Base-by-base conservation (phyloP, 2,329 filamentous ascomycete species). In the Colletotrichum paranaense region DNA sequence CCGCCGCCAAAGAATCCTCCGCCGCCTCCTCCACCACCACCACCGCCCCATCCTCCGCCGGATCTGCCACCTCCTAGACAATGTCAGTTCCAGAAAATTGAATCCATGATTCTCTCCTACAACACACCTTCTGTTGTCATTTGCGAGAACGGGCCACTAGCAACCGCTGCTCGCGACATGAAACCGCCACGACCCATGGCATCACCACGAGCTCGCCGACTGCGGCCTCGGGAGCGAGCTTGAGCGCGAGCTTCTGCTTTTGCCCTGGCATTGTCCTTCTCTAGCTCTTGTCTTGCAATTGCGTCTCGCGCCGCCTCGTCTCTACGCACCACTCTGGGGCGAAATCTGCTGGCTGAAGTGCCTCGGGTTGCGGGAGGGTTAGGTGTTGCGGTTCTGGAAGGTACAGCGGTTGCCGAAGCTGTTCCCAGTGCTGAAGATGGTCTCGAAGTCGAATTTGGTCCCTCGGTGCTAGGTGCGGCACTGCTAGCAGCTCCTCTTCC, bases 261-360 rank as follows among this genome's bases (percentile, higher is more conserved):
- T 42, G 73, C 73, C 49, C 63, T 75, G 19, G 69, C 73, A 63
- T 75, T 82, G 2, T 84, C 83, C 74, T 86, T 86, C 70, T 84
- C 81, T 67, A 84, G 81, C 73, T 86, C 84, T 67, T 84, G 81
- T 14, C 84, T 81, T 58, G 87, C 87, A 11, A 88, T 79, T 63
- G 76, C 83, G 66, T 87, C 85, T 77, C 87, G 81, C 64, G 88
- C 86, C 7, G 84, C 83, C 68, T 88, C 86, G 79, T 88, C 86
- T 83, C 87, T 81, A 66, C 87, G 83, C 60, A 88, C 78, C 72
- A 85, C 86, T 75, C 84, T 88, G 35, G 87, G 87, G 64, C 83
- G 84, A 65, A 88, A 88, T 49, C 87, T 82, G 52, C 81, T 82
- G 11, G 78, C 73, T 24, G 79, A 78, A n/a, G 82, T 78, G 22